These are phyloP conservation scores for Epichloe glyceriae DNA, from an alignment of 2,329 filamentous ascomycete genomes.

Conservation along the genomic window DNA sequence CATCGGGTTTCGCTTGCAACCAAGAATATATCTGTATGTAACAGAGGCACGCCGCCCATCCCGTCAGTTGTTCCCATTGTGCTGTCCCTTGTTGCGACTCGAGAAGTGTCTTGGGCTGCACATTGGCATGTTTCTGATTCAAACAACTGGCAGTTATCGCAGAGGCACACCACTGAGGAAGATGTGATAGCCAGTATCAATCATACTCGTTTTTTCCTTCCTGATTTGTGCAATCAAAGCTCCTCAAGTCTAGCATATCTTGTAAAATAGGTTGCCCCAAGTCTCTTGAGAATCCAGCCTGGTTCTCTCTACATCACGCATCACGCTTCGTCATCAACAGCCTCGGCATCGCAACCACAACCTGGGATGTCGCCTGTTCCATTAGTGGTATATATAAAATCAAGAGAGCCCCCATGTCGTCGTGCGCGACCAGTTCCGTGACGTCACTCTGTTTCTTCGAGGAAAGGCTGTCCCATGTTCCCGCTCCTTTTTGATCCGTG, in stretches of 20 bases:
- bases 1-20: too few species aligned
- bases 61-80: constrained; percentile 31
- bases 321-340: not conserved
- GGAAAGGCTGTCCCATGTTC: not conserved
- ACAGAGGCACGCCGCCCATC: constrained; percentile 12
- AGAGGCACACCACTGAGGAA: constrained; percentile 6
- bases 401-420: not conserved
- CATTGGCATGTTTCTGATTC: constrained; percentile 11
- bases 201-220: too few species aligned
- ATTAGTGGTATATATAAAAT: not conserved
- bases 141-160: constrained; percentile 15
- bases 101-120: constrained; percentile 29
- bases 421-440: not conserved
- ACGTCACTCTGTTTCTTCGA: not conserved
- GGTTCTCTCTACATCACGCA: not conserved
- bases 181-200: not conserved
- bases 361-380: not conserved
- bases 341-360: not conserved
- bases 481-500: not conserved
- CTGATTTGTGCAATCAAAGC: too few species aligned
- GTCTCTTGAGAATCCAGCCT: not conserved
- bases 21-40: too few species aligned
- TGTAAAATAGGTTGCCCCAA: not conserved
- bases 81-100: constrained; percentile 29
- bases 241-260: not conserved